Evolutionary conservation across 2,329 filamentous ascomycete species (phyloP).

Genomic region (Metarhizium robertsii): DNA sequence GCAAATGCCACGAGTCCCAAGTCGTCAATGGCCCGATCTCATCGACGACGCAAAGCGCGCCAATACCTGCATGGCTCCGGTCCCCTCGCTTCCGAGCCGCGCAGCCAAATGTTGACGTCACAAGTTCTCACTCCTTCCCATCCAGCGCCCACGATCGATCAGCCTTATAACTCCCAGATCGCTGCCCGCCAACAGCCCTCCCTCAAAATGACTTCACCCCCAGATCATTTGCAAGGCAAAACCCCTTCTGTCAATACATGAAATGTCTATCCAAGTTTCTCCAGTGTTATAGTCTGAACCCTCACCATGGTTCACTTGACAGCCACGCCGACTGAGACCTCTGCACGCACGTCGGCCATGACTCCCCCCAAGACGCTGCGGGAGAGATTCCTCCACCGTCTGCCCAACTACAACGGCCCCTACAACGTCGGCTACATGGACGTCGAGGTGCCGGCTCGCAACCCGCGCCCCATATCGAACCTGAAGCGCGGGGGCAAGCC

Average conservation of each 20-base stretch:
- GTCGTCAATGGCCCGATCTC: too few species aligned
- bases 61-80: too few species aligned
- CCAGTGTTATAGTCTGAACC: not conserved
- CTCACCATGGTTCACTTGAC: conserved; percentile 3
- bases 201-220: not conserved
- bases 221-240: not conserved
- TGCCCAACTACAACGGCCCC: conserved; percentile 54
- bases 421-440: conserved; percentile 62
- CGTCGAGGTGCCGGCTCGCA: conserved; percentile 48
- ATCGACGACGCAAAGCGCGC: too few species aligned
- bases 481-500: conserved; percentile 29
- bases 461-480: conserved; percentile 29
- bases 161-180: not conserved
- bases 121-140: not conserved
- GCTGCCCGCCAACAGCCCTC: not conserved
- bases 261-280: not conserved
- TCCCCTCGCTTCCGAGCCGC: too few species aligned
- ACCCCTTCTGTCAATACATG: not conserved
- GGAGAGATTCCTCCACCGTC: conserved; percentile 32
- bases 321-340: not conserved
- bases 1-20: too few species aligned
- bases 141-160: conserved; percentile 1
- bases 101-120: conserved; percentile 4
- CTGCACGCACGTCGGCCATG: conserved; percentile 11
- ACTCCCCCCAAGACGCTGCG: conserved; percentile 21